Evolutionary conservation across 805 yeast genomes (phyloP).

Genomic region (Saccharomycopsis selenospora): DNA sequence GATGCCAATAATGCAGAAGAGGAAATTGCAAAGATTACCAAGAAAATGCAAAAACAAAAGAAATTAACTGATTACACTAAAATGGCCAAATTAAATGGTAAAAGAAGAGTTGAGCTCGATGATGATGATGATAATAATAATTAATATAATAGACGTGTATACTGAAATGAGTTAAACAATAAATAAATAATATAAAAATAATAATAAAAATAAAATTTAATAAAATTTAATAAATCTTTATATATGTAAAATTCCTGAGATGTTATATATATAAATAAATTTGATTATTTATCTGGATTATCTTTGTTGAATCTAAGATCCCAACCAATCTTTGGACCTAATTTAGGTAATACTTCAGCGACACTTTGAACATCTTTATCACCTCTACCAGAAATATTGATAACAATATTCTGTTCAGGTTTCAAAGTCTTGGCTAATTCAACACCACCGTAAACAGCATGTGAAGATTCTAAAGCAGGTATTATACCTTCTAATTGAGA

Average conservation of each 20-base stretch:
- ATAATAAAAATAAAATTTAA: too few species aligned
- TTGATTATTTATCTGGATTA: not conserved
- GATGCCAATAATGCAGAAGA: constrained; percentile 81
- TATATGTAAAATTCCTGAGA: too few species aligned
- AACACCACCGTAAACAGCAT: constrained; percentile 88
- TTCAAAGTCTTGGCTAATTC: constrained; percentile 79
- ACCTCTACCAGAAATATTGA: constrained; percentile 96
- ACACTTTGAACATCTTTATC: constrained; percentile 98
- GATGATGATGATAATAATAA: constrained; percentile 56
- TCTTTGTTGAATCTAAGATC: constrained; percentile 73
- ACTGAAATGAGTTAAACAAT: too few species aligned
- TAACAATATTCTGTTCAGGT: constrained; percentile 72
- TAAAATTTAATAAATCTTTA: too few species aligned
- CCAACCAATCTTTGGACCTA: constrained; percentile 94
- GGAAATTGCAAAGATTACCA: constrained; percentile 85
- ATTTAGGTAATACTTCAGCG: constrained; percentile 83
- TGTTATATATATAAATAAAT: too few species aligned
- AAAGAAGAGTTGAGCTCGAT: constrained; percentile 60
- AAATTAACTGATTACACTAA: constrained; percentile 62
- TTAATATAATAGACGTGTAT: too few species aligned
- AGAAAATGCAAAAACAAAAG: constrained; percentile 74
- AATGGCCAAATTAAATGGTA: constrained; percentile 61
- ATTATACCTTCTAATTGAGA: constrained; percentile 96
- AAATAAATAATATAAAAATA: too few species aligned
- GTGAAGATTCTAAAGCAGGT: constrained; percentile 97